Conservation (phyloP, 495 filamentous ascomycete species). For the Lasiosphaeris hirsuta region DNA sequence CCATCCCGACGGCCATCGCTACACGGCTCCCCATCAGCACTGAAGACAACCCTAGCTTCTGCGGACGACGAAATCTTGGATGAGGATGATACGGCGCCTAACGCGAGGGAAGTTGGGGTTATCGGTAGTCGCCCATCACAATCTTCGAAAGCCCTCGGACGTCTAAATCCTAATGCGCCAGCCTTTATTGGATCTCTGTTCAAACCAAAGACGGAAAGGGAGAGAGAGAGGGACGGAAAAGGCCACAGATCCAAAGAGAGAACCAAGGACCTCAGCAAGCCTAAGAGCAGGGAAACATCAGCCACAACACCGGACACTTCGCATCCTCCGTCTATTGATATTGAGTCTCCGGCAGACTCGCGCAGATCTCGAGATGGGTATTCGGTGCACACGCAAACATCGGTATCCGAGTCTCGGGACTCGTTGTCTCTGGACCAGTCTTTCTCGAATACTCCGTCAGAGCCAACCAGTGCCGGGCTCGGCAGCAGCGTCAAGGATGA, state of each 20-base stretch:
- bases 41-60: slow-evolving; percentile 49
- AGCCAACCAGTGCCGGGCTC: slow-evolving; percentile 47
- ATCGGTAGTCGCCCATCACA: slow-evolving; percentile 51
- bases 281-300: slow-evolving; percentile 26
- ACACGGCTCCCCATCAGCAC: slow-evolving; percentile 46
- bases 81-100: slow-evolving; percentile 39
- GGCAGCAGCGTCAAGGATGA: slow-evolving; percentile 43
- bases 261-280: slow-evolving; percentile 23
- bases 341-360: slow-evolving; percentile 58
- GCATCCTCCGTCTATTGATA: slow-evolving; percentile 14
- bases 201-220: slow-evolving; percentile 36
- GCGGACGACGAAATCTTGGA: slow-evolving; percentile 50
- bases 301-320: slow-evolving; percentile 21
- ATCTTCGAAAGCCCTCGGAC: slow-evolving; percentile 34
- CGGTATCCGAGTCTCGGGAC: slow-evolving; percentile 67
- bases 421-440: slow-evolving; percentile 62
- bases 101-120: slow-evolving; percentile 47
- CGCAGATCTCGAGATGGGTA: slow-evolving; percentile 54
- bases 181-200: slow-evolving; percentile 49
- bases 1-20: slow-evolving; percentile 46
- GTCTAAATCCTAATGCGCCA: slow-evolving; percentile 51
- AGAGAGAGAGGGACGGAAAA: slow-evolving; percentile 31
- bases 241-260: slow-evolving; percentile 28
- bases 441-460: slow-evolving; percentile 62
- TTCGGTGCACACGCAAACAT: slow-evolving; percentile 57